Conservation (phyloP, 2,329 filamentous ascomycete species). For the Alternaria sp. region DNA sequence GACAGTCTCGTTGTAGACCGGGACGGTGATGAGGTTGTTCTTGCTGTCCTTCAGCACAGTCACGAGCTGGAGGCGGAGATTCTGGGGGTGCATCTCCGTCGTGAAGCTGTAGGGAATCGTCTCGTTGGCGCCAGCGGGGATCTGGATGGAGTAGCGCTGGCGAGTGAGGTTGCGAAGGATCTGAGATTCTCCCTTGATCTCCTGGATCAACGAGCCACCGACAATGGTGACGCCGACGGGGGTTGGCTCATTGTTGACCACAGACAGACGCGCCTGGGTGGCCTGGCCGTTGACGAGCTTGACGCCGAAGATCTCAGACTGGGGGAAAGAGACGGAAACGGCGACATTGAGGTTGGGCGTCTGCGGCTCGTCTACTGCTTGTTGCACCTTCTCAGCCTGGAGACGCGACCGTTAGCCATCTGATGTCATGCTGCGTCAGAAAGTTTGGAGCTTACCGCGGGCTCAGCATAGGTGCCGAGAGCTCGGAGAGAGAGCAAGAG, state of each 20-base stretch:
- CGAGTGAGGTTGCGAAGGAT: slow-evolving; percentile 86
- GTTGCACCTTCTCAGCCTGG: slow-evolving; percentile 43
- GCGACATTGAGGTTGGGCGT: slow-evolving; percentile 64
- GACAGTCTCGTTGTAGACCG: slow-evolving; percentile 81
- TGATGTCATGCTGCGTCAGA: slow-evolving; percentile 44
- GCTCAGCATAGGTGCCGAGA: slow-evolving; percentile 68
- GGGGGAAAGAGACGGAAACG: slow-evolving; percentile 65
- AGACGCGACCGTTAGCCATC: slow-evolving; percentile 27
- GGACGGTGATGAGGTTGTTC: slow-evolving; percentile 75
- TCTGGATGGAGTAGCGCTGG: slow-evolving; percentile 73
- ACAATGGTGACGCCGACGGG: slow-evolving; percentile 79
- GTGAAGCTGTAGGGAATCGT: slow-evolving; percentile 82
- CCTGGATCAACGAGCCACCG: slow-evolving; percentile 73
- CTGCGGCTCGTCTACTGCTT: slow-evolving; percentile 68
- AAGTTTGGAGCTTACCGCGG: slow-evolving; percentile 59
- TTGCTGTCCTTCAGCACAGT: slow-evolving; percentile 73
- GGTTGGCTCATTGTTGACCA: slow-evolving; percentile 81
- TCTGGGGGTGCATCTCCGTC: slow-evolving; percentile 91
- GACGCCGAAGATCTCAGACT: slow-evolving; percentile 85
- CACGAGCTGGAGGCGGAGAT: slow-evolving; percentile 77
- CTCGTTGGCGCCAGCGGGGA: slow-evolving; percentile 78
- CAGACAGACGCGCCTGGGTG: slow-evolving; percentile 79
- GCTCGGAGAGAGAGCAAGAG: slow-evolving; percentile 74
- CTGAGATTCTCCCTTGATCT: slow-evolving; percentile 59
- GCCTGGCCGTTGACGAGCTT: slow-evolving; percentile 93